Conservation (phyloP, 2,329 filamentous ascomycete genomes). For the Rugonectria rugulosa region DNA sequence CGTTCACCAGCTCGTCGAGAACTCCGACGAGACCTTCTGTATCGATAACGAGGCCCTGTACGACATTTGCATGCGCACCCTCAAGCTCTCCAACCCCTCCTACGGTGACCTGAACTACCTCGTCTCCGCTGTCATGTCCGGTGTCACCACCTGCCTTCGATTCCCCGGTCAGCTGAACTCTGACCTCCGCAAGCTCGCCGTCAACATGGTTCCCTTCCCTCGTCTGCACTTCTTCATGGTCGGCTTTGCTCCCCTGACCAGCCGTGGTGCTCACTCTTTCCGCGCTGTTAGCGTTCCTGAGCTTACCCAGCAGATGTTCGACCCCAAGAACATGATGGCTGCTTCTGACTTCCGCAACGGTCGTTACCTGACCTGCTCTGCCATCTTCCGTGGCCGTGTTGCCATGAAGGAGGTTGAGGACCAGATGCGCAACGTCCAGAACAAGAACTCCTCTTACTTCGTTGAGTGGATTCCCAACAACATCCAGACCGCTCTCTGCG, state of each 20-base stretch:
- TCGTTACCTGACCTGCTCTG: conserved; percentile 98
- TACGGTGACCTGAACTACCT: conserved; percentile 99
- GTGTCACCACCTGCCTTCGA: conserved; percentile 96
- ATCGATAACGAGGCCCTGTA: conserved; percentile 99
- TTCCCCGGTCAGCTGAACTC: conserved; percentile 99
- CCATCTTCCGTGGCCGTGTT: conserved; percentile 99
- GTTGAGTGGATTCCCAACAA: conserved; percentile 99
- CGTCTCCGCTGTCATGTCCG: conserved; percentile 99
- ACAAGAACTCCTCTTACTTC: conserved; percentile 98
- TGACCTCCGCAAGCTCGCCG: conserved; percentile 97
- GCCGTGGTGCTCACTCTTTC: conserved; percentile 86
- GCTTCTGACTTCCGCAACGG: conserved; percentile 99
- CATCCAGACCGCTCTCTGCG: conserved; percentile 98
- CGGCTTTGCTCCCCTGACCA: conserved; percentile 97
- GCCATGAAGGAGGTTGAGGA: conserved; percentile 99
- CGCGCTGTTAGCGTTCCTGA: conserved; percentile 96
- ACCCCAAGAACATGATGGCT: conserved; percentile 99
- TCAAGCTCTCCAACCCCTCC: conserved; percentile 98
- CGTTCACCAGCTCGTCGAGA: conserved; percentile 98
- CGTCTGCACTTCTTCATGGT: conserved; percentile 99
- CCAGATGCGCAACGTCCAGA: conserved; percentile 99
- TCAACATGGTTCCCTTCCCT: conserved; percentile 99
- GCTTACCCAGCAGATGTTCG: conserved; percentile 99
- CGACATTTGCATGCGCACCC: conserved; percentile 99
- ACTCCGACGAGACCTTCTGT: conserved; percentile 99